These are phyloP conservation scores for Phytophthora macrochlamydospora DNA, from an alignment of 352 stramenopile species.

Conservation along the genomic window DNA sequence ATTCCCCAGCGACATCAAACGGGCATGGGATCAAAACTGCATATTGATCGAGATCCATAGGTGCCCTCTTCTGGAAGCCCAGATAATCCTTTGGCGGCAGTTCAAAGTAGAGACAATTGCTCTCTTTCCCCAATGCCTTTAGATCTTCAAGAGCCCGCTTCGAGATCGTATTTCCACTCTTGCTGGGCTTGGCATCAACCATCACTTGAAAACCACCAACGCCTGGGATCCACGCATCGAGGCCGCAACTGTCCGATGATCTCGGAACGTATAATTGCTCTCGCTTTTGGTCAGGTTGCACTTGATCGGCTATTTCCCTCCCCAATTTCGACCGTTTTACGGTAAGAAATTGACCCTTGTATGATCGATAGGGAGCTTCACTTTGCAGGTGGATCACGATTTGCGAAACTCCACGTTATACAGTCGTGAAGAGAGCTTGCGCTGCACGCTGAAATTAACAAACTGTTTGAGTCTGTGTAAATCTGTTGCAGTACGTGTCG, in stretches of 20 bases:
- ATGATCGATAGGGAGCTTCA: slow-evolving; percentile 31
- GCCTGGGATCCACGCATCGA: slow-evolving; percentile 38
- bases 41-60: not conserved
- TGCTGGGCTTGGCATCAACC: slow-evolving; percentile 24
- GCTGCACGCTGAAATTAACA: slow-evolving; percentile 28
- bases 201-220: slow-evolving; percentile 40
- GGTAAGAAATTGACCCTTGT: slow-evolving; percentile 28
- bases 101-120: slow-evolving; percentile 12
- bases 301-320: slow-evolving; percentile 25
- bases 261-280: slow-evolving; percentile 37
- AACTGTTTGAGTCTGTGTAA: slow-evolving; percentile 18
- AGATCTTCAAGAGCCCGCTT: slow-evolving; percentile 3
- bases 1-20: no score
- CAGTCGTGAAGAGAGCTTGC: slow-evolving; percentile 41
- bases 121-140: slow-evolving; percentile 2
- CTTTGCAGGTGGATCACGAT: slow-evolving; percentile 43
- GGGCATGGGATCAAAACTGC: not conserved
- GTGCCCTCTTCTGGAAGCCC: not conserved
- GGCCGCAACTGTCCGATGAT: slow-evolving; percentile 32
- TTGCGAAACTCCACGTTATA: slow-evolving; percentile 34
- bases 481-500: slow-evolving; percentile 38
- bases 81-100: not conserved
- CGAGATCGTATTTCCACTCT: slow-evolving; percentile 3
- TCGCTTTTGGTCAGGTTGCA: slow-evolving; percentile 22
- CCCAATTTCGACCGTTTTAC: slow-evolving; percentile 7